Evolutionary conservation across 495 filamentous ascomycete species (phyloP).

Genomic region (Trichoderma gamsii): DNA sequence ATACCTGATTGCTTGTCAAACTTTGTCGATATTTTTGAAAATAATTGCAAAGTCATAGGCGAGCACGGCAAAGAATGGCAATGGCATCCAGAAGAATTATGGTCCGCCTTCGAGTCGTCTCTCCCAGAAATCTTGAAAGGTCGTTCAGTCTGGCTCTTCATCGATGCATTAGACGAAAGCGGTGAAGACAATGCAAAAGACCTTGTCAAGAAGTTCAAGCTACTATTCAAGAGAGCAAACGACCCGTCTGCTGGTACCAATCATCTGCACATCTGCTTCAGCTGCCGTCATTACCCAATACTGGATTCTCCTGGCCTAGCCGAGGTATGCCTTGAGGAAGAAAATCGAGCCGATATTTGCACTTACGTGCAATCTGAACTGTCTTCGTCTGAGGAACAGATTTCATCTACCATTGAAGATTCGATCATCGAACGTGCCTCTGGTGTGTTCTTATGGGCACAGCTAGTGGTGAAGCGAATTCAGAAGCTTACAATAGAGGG

Average conservation of each 20-base stretch:
- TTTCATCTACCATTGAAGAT: constrained; percentile 19
- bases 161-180: constrained; percentile 34
- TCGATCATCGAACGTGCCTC: constrained; percentile 26
- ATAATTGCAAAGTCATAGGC: constrained; percentile 20
- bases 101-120: constrained; percentile 17
- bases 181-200: constrained; percentile 25
- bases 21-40: constrained; percentile 20
- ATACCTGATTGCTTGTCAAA: constrained; percentile 19
- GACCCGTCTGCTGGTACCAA: constrained; percentile 15
- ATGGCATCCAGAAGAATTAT: constrained; percentile 24
- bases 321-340: constrained; percentile 25
- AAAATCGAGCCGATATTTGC: constrained; percentile 29
- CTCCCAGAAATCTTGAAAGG: constrained; percentile 16
- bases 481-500: constrained; percentile 22
- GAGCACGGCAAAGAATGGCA: constrained; percentile 22
- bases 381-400: background rate
- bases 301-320: constrained; percentile 21
- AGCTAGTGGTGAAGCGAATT: constrained; percentile 26
- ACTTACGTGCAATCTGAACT: constrained; percentile 25
- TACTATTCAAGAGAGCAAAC: constrained; percentile 16
- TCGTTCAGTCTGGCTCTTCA: constrained; percentile 23
- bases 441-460: constrained; percentile 33
- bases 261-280: constrained; percentile 29
- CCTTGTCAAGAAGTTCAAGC: constrained; percentile 23
- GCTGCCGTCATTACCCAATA: constrained; percentile 35